Evolutionary conservation across 139 green algal species (phyloP).

Genomic region (Microglena sp.): DNA sequence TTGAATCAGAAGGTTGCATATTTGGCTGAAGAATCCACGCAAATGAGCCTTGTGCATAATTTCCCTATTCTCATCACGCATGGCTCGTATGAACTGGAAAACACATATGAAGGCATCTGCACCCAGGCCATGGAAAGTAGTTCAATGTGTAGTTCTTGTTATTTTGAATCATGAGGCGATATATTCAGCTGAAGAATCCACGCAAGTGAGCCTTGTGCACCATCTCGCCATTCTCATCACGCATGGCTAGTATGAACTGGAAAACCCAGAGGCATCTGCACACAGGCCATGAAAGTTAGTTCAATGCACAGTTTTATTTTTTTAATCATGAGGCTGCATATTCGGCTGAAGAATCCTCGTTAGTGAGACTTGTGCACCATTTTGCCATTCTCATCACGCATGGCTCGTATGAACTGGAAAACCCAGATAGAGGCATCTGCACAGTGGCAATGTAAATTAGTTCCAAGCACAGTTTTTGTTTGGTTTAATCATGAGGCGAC

Average conservation of each 20-base stretch:
- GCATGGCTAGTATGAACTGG: conserved; percentile 95
- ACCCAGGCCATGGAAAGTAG: background rate
- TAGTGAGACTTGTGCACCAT: conserved; percentile 89
- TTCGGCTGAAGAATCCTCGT: conserved; percentile 91
- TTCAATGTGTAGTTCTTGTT: no score
- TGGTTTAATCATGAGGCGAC: no score
- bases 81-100: conserved; percentile 91
- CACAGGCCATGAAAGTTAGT: no score
- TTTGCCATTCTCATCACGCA: conserved; percentile 86
- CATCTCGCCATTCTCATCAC: conserved; percentile 82
- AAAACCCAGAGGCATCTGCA: conserved; percentile 93
- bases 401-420: conserved; percentile 91
- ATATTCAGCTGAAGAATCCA: conserved; percentile 95
- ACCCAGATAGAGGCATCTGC: conserved; percentile 96
- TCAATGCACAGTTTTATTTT: no score
- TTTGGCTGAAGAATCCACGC: conserved; percentile 91
- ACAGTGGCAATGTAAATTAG: conserved; percentile 11
- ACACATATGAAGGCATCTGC: conserved; percentile 96
- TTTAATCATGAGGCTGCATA: no score
- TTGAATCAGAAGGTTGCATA: no score
- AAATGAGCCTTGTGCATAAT: conserved; percentile 89
- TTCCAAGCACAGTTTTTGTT: no score
- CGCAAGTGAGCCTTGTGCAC: conserved; percentile 88
- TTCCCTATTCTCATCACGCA: conserved; percentile 86
- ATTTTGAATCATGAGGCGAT: no score